Base-by-base conservation (phyloP, 108 stramenopile species). In the Cyclostephanos invisitatus region DNA sequence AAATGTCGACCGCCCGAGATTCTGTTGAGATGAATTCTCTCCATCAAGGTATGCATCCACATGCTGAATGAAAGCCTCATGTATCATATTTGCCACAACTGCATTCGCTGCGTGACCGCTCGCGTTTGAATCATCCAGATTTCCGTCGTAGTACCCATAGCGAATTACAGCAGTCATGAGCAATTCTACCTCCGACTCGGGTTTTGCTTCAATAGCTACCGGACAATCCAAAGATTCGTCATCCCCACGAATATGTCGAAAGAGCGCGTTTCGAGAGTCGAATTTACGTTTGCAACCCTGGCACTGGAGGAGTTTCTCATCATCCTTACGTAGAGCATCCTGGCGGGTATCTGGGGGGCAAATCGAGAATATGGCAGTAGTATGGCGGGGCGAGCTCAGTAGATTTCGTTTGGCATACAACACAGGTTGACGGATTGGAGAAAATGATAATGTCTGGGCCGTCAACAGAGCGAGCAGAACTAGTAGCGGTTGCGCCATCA, bases 191-290 rank as follows among this genome's bases (percentile, higher is more conserved):
- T 70, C 50, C 20, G 27, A 12, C 15, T 22, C 20, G 54, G 49
- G 7, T 14, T 10, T 42, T 38, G 48, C 12, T 20, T 58, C 37
- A 7, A 24, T 37, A 17, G 46, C 38, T 62, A 60, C 56, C 40
- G 28, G 60, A 60, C 62, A 46, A 10, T 64, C 60, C 20, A 12
- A 32, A 24, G 35, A 63, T 4, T 67, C 73, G 35, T 80, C 68
- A 32, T 71, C 75, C 44, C 70, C 73, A 22, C 86, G 81, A 7
- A 90, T 72, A 68, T 92, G 91, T 17, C 85, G 83, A 88, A 92
- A 92, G 10, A 92, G 67, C 15, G 83, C 87, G 73, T 90, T 92
- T 35, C 89, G 82, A 37, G 86, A 84, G 7, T 48, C 59, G 64
- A 89, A 92, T 24, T 59, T 40, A 56, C 47, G 42, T 40, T 63